Percentiles rank a stretch among this genome's conserved stretches.
Conservation (phyloP, 2,329 filamentous ascomycete genomes). For the Fusarium continuum region DNA sequence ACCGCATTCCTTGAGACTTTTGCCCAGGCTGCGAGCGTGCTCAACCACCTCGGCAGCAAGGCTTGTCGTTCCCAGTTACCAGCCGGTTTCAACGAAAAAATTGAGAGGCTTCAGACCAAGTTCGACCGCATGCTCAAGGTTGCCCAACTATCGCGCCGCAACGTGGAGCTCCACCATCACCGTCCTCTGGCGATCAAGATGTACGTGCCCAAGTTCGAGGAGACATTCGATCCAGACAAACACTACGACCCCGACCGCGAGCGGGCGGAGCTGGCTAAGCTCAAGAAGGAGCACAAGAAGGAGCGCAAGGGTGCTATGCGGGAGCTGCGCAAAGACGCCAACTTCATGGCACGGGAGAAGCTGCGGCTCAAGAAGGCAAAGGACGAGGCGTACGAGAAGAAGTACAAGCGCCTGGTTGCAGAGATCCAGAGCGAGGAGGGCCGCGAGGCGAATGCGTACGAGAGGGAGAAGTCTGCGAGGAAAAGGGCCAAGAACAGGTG, state of each 20-base stretch:
- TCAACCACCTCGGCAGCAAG: constrained; percentile 69
- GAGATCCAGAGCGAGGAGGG: constrained; percentile 98
- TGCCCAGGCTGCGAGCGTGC: constrained; percentile 65
- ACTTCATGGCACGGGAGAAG: constrained; percentile 91
- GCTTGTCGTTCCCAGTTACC: constrained; percentile 62
- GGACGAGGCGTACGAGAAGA: constrained; percentile 94
- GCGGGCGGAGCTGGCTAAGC: constrained; percentile 82
- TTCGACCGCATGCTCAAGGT: constrained; percentile 66
- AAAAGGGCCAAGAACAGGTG: constrained; percentile 68
- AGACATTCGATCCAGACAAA: constrained; percentile 90
- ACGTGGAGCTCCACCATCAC: constrained; percentile 90
- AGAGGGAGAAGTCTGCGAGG: constrained; percentile 81
- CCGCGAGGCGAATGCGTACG: constrained; percentile 85
- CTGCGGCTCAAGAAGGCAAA: constrained; percentile 91
- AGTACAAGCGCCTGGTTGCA: constrained; percentile 89
- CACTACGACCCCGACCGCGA: constrained; percentile 97
- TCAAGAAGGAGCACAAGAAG: constrained; percentile 90
- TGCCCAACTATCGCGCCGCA: constrained; percentile 74
- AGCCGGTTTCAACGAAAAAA: constrained; percentile 50
- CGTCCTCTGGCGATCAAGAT: constrained; percentile 86
- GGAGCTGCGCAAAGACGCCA: constrained; percentile 93
- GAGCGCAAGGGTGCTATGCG: constrained; percentile 95
- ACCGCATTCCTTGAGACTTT: constrained; percentile 84
- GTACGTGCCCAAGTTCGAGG: constrained; percentile 93
- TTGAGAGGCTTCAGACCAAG: constrained; percentile 55